Percentiles rank a stretch among this genome's conserved stretches.
Conservation (phyloP, 2,329 filamentous ascomycete genomes). For the Chaetomium sp. region DNA sequence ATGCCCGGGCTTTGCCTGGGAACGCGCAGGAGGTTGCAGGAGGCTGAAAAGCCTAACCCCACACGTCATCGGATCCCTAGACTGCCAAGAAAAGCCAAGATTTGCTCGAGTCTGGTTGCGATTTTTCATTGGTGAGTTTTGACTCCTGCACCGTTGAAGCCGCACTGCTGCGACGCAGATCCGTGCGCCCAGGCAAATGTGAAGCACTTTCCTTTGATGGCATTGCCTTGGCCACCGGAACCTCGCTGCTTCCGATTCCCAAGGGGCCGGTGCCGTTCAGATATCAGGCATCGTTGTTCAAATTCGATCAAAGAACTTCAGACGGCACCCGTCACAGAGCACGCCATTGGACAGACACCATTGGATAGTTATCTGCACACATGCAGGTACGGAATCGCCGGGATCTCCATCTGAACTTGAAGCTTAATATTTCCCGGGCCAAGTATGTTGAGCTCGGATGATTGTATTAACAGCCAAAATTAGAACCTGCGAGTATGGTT, state of each 20-base stretch:
- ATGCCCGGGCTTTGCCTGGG: conserved; percentile 11
- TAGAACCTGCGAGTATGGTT: background rate
- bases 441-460: background rate
- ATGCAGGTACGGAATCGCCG: background rate
- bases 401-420: background rate
- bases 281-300: background rate
- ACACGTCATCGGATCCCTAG: background rate
- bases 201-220: conserved; percentile 25
- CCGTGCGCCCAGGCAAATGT: conserved; percentile 24
- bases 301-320: background rate
- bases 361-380: background rate
- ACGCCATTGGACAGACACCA: background rate
- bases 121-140: conserved; percentile 8
- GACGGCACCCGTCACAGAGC: background rate
- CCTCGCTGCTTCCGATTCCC: conserved; percentile 19
- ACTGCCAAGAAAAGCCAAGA: conserved; percentile 26
- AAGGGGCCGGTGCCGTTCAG: conserved; percentile 1
- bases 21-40: conserved; percentile 9
- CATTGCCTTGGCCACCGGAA: conserved; percentile 26
- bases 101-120: fast-evolving
- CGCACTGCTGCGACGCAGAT: conserved; percentile 25
- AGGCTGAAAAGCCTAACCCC: conserved; percentile 14
- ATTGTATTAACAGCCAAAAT: background rate
- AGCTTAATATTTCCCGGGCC: too few species aligned
- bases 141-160: conserved; percentile 9